Evolutionary conservation across 129 eudicot species (phyloP).

Genomic region (sunflower (Helianthus annuus)): HanXRQr2.0-SUNRISE NC_035449.2:18484621-18485120

Average conservation of each 20-base stretch:
- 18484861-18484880: background rate
- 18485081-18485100: conserved; percentile 28
- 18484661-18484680: too few relatives aligned
- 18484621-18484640: too few relatives aligned
- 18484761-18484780: too few relatives aligned
- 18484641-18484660: too few relatives aligned
- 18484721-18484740: too few relatives aligned
- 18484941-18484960: conserved; percentile 26
- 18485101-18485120: conserved; percentile 19
- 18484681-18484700: too few relatives aligned
- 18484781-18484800: too few relatives aligned
- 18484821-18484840: too few relatives aligned
- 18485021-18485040: conserved; percentile 36
- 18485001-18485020: conserved; percentile 20
- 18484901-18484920: conserved; percentile 26
- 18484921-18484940: conserved; percentile 25
- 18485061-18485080: conserved; percentile 10
- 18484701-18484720: too few relatives aligned
- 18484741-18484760: too few relatives aligned
- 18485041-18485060: conserved; percentile 35
- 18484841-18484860: too few relatives aligned
- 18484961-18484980: conserved; percentile 21
- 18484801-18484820: too few relatives aligned
- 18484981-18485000: conserved; percentile 12
- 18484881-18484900: conserved; percentile 19